Conservation (phyloP, 2,329 filamentous ascomycete species). For the Clonostachys rosea region DNA sequence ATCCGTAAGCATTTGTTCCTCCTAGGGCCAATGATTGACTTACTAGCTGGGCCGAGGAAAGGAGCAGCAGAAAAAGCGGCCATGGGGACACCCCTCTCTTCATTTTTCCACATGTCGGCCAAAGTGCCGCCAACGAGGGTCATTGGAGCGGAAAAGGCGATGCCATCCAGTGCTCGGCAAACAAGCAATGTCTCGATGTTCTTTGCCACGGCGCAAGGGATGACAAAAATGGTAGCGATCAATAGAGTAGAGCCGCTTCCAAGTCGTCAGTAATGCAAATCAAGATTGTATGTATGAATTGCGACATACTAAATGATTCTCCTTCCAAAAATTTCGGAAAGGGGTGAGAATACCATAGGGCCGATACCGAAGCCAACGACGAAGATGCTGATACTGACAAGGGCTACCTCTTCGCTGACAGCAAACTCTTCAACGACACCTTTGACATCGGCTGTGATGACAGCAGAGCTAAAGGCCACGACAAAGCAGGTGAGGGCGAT, state of each 20-base stretch:
- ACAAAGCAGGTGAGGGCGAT: conserved; percentile 74
- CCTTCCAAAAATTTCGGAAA: conserved; percentile 72
- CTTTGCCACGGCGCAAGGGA: conserved; percentile 71
- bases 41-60: conserved; percentile 72
- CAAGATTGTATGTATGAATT: no score
- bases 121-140: conserved; percentile 79
- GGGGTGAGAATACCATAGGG: conserved; percentile 74
- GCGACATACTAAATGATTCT: conserved; percentile 58
- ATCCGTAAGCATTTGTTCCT: fast-evolving
- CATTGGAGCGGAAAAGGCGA: conserved; percentile 83
- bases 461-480: conserved; percentile 65
- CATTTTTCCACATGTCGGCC: conserved; percentile 78
- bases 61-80: conserved; percentile 79
- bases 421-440: conserved; percentile 60
- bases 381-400: conserved; percentile 71
- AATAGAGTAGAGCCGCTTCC: conserved; percentile 54
- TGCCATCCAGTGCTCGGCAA: conserved; percentile 73
- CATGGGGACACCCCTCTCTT: conserved; percentile 84
- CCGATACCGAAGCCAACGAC: conserved; percentile 79
- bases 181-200: conserved; percentile 75
- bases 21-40: conserved; percentile 6
- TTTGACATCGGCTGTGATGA: conserved; percentile 72
- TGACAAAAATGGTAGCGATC: conserved; percentile 71
- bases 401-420: conserved; percentile 67
- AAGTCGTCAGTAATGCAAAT: background rate